Evolutionary conservation across 805 yeast genomes (phyloP).

Genomic region (Wickerhamiella cacticola): DNA sequence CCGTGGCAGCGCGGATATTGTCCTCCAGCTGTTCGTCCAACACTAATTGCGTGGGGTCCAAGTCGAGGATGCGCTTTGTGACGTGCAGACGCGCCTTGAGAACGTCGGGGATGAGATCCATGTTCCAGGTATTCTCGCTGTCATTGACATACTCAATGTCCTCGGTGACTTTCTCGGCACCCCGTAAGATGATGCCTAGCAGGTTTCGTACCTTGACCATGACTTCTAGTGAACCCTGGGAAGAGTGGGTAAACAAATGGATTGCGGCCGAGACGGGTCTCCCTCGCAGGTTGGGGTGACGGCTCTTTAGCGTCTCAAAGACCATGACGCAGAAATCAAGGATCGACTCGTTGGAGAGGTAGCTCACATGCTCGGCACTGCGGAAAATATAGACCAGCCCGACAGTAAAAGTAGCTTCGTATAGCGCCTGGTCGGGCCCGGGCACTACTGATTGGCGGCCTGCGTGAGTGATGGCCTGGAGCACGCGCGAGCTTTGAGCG

Average conservation of each 20-base stretch:
- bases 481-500: not conserved
- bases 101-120: constrained; percentile 3
- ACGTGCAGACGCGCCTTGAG: constrained; percentile 2
- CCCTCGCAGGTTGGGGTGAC: not conserved
- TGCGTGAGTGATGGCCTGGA: not conserved
- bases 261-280: not conserved
- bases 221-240: not conserved
- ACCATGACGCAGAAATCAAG: not conserved
- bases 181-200: not conserved
- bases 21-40: not conserved
- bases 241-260: not conserved
- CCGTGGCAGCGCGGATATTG: not conserved
- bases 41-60: not conserved
- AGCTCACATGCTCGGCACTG: not conserved
- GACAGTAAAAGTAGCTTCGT: not conserved
- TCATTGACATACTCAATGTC: not conserved
- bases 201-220: not conserved
- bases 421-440: not conserved
- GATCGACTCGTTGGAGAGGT: constrained; percentile 1
- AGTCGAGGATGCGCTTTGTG: not conserved
- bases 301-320: not conserved
- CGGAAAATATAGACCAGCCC: not conserved
- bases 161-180: not conserved
- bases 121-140: constrained; percentile 2
- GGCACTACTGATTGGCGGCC: not conserved